A percentile compares a stretch with the other conserved stretches of the same genome.
phyloP scores from a whole-genome alignment of 2,329 filamentous ascomycete species.

The Fusarium sp. region DNA sequence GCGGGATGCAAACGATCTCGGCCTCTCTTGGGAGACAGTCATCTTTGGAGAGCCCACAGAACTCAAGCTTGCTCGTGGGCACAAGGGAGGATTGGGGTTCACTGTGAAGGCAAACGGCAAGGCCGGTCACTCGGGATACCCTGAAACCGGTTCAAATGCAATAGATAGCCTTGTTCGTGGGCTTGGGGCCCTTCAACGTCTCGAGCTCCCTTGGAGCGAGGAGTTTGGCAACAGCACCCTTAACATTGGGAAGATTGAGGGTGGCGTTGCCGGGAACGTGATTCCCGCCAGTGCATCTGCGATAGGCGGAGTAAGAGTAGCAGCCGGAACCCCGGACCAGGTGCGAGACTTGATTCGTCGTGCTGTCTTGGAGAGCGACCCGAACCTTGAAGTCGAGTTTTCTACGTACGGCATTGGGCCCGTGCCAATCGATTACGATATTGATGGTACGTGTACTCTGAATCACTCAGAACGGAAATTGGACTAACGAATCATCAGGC shows the following conservation, averaged over 20 bases:
- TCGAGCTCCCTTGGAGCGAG: slow-evolving; percentile 77
- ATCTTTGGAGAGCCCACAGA: slow-evolving; percentile 83
- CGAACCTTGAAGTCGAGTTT: slow-evolving; percentile 17
- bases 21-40: slow-evolving; percentile 67
- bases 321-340: slow-evolving; percentile 11
- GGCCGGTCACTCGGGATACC: slow-evolving; percentile 86
- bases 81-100: slow-evolving; percentile 76
- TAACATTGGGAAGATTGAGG: slow-evolving; percentile 80
- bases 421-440: slow-evolving; percentile 20
- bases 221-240: slow-evolving; percentile 85
- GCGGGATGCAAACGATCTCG: slow-evolving; percentile 60
- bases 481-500: slow-evolving; percentile 50
- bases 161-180: slow-evolving; percentile 79
- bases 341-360: neutral
- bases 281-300: slow-evolving; percentile 68
- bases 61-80: slow-evolving; percentile 74
- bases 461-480: neutral
- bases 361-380: neutral
- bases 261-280: slow-evolving; percentile 85
- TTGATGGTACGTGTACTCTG: slow-evolving; percentile 2
- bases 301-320: neutral
- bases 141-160: slow-evolving; percentile 82
- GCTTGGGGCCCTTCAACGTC: slow-evolving; percentile 68
- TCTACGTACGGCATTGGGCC: slow-evolving; percentile 9
- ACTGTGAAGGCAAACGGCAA: slow-evolving; percentile 69